Conservation (phyloP, 179 eudicot genomes). For the Silene vulgaris region DNA sequence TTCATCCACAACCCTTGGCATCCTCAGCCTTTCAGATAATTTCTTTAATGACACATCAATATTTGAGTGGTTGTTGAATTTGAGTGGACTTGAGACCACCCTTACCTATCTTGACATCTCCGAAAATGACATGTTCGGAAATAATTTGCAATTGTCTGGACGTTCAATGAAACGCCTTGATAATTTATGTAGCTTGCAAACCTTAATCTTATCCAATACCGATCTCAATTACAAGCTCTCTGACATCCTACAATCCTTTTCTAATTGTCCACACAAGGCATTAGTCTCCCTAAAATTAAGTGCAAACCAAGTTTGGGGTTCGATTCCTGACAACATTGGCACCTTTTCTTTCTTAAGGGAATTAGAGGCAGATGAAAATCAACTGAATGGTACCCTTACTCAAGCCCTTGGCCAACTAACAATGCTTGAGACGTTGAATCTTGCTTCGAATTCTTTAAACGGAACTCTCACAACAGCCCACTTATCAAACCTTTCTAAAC, state of each 20-base stretch:
- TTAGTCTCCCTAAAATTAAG: background rate
- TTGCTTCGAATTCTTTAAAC: background rate
- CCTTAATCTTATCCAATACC: background rate
- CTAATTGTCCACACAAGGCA: background rate
- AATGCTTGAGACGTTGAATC: background rate
- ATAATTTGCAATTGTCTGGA: background rate
- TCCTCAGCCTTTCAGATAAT: background rate
- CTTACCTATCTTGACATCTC: constrained; percentile 16
- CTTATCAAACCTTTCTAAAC: constrained; percentile 19
- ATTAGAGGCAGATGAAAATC: background rate
- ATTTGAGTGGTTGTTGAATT: constrained; percentile 22
- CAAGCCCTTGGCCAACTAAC: constrained; percentile 1
- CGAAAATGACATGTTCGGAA: background rate
- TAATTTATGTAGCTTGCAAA: constrained; percentile 13
- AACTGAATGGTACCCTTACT: constrained; percentile 12
- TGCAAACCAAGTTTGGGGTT: constrained; percentile 12
- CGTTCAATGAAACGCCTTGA: background rate
- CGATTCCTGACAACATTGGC: constrained; percentile 8
- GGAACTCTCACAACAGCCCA: background rate
- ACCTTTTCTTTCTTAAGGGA: constrained; percentile 4
- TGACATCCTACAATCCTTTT: constrained; percentile 12
- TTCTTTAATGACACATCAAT: constrained; percentile 10
- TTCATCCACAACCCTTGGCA: background rate
- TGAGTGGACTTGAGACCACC: constrained; percentile 6
- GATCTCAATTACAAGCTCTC: background rate